phyloP scores from a whole-genome alignment of 2,329 filamentous ascomycete genomes.

The Verticillium albo-atrum region DNA sequence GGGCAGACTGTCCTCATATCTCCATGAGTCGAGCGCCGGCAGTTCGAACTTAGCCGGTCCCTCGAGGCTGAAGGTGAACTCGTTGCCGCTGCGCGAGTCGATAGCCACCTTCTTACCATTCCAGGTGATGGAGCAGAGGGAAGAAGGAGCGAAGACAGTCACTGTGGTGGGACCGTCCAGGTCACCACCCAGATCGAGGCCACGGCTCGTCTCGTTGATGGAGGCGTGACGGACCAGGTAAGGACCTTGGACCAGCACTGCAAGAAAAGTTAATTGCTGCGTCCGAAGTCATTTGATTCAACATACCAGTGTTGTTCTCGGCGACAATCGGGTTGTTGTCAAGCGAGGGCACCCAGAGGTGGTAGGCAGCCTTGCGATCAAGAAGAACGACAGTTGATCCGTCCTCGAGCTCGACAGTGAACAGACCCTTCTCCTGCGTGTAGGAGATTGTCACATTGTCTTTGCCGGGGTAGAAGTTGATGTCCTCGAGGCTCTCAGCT shows the following conservation, averaged over 20 bases:
- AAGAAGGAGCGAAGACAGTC: conserved; percentile 42
- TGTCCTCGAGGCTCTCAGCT: conserved; percentile 32
- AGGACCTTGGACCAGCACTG: conserved; percentile 47
- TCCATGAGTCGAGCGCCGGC: conserved; percentile 39
- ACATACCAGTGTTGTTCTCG: neutral
- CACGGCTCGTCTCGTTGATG: conserved; percentile 24
- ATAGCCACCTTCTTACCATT: conserved; percentile 38
- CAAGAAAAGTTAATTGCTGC: neutral
- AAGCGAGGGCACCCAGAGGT: conserved; percentile 51
- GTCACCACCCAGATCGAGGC: conserved; percentile 40
- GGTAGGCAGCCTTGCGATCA: conserved; percentile 49
- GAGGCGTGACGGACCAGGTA: conserved; percentile 45
- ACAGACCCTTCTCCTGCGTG: conserved; percentile 42
- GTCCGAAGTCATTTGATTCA: neutral
- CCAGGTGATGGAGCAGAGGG: conserved; percentile 41
- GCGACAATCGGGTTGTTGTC: neutral
- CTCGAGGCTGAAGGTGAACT: conserved; percentile 20
- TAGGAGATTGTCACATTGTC: conserved; percentile 39
- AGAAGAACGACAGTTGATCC: conserved; percentile 46
- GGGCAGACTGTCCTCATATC: conserved; percentile 41
- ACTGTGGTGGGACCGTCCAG: conserved; percentile 33
- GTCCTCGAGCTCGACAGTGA: conserved; percentile 39
- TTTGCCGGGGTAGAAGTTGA: conserved; percentile 33
- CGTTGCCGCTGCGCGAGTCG: conserved; percentile 18
- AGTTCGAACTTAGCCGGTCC: conserved; percentile 26